A percentile compares a stretch with the other conserved stretches of the same genome.
Evolutionary conservation across 495 filamentous ascomycete genomes (phyloP).

Genomic region (Aspergillus nidulans): DNA sequence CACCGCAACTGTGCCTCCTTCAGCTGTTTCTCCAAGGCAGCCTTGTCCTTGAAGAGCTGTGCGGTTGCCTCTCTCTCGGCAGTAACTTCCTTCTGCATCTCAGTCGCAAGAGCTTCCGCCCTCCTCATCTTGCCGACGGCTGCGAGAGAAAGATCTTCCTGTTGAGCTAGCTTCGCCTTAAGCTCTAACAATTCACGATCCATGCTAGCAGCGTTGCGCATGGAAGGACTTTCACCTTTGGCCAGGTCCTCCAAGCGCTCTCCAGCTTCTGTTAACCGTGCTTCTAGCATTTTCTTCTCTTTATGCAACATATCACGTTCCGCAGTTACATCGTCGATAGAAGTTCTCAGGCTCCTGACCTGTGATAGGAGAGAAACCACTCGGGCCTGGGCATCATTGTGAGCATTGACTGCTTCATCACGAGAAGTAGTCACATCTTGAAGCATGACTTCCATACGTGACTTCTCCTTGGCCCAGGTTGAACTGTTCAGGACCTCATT

Average conservation of each 20-base stretch:
- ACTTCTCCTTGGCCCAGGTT: constrained; percentile 97
- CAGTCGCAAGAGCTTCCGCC: constrained; percentile 79
- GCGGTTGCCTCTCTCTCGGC: constrained; percentile 80
- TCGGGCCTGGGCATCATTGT: constrained; percentile 91
- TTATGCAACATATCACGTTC: constrained; percentile 82
- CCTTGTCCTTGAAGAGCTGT: constrained; percentile 88
- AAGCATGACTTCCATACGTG: constrained; percentile 82
- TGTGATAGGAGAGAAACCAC: constrained; percentile 89
- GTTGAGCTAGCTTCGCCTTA: constrained; percentile 83
- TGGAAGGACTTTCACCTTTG: constrained; percentile 78
- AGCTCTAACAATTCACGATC: constrained; percentile 88
- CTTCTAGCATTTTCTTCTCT: constrained; percentile 87
- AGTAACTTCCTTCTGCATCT: constrained; percentile 94
- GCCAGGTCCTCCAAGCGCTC: constrained; percentile 89
- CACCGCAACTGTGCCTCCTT: constrained; percentile 89
- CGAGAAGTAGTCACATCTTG: constrained; percentile 84
- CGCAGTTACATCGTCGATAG: constrained; percentile 77
- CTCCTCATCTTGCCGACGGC: constrained; percentile 98
- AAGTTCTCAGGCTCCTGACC: constrained; percentile 76
- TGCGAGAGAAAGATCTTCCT: constrained; percentile 88
- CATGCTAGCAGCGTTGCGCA: constrained; percentile 86
- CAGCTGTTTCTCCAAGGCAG: constrained; percentile 78
- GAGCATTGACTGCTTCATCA: constrained; percentile 87
- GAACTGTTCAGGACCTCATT: constrained; percentile 97
- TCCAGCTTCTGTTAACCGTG: constrained; percentile 81